Percentiles rank a stretch among this genome's conserved stretches.
Conservation (phyloP, 257 asterid genomes). For the Solanum habrochaites region DNA sequence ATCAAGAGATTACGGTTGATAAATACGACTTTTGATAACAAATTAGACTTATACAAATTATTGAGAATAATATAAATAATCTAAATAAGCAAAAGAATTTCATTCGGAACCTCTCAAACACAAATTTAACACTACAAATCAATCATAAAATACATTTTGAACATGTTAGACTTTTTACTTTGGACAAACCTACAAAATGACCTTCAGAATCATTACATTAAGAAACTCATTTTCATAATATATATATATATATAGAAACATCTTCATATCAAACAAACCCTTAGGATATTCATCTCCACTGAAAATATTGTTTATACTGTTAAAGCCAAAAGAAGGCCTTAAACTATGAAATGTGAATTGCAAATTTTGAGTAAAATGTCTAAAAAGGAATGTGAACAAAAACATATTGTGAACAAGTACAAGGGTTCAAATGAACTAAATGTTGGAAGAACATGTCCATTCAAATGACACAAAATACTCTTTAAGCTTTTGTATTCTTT, state of each 20-base stretch:
- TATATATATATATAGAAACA: neutral
- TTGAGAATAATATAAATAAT: too few species aligned
- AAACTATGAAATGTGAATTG: neutral
- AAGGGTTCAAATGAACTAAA: neutral
- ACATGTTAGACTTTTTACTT: too few species aligned
- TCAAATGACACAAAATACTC: neutral
- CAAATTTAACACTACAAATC: too few species aligned
- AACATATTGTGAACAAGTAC: neutral
- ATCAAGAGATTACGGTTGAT: too few species aligned
- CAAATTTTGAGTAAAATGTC: neutral
- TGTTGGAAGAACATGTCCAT: neutral
- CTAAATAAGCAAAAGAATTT: too few species aligned
- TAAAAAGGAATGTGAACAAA: neutral
- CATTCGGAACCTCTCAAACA: too few species aligned
- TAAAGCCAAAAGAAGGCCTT: neutral
- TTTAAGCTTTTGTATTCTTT: constrained; percentile 12
- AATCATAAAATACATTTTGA: too few species aligned
- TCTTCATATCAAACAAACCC: neutral
- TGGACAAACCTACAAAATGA: too few species aligned
- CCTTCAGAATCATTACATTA: neutral
- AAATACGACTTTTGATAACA: too few species aligned
- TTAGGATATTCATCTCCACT: neutral
- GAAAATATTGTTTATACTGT: neutral
- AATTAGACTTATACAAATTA: too few species aligned
- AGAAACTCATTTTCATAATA: neutral